Percentiles rank a stretch among this genome's conserved stretches.
Evolutionary conservation across 805 yeast species (phyloP).

Genomic region (Kuraishia ogatae): DNA sequence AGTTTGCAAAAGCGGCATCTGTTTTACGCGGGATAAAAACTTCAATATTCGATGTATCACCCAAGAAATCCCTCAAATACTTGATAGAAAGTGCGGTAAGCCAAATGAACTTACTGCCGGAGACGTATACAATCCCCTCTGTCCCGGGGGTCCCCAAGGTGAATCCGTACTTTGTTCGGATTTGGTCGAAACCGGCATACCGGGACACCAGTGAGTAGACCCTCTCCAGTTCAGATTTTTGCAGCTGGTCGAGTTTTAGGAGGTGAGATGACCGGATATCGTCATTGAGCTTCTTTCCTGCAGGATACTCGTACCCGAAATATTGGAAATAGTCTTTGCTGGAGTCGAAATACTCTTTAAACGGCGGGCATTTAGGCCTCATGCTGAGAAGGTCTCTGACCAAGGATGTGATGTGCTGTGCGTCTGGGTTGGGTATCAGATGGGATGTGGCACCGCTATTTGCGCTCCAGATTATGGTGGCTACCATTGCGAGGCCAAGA

Average conservation of each 20-base stretch:
- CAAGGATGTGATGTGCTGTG: slow-evolving; percentile 9
- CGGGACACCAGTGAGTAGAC: slow-evolving; percentile 13
- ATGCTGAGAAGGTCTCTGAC: slow-evolving; percentile 6
- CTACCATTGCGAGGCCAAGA: not conserved
- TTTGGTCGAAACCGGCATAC: not conserved
- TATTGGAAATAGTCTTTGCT: slow-evolving; percentile 20
- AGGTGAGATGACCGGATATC: slow-evolving; percentile 10
- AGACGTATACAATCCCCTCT: slow-evolving; percentile 17
- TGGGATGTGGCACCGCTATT: slow-evolving; percentile 8
- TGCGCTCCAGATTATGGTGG: slow-evolving; percentile 3
- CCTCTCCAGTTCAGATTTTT: slow-evolving; percentile 14
- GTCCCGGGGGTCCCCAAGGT: not conserved
- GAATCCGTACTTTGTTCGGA: not conserved
- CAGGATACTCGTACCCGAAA: slow-evolving; percentile 20
- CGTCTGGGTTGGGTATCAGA: slow-evolving; percentile 8
- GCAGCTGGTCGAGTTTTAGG: slow-evolving; percentile 13
- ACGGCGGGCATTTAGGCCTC: slow-evolving; percentile 16
- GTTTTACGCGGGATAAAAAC: slow-evolving; percentile 32
- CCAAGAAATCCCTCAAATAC: slow-evolving; percentile 16
- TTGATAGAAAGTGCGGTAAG: slow-evolving; percentile 21
- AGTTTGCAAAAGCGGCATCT: slow-evolving; percentile 27
- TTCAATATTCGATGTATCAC: slow-evolving; percentile 33
- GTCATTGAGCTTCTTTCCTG: slow-evolving; percentile 10
- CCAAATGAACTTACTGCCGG: slow-evolving; percentile 21
- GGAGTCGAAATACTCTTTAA: slow-evolving; percentile 14